A percentile compares a stretch with the other conserved stretches of the same genome.
phyloP scores from a whole-genome alignment of 2,329 filamentous ascomycete genomes.

The Xylaria sp. region DNA sequence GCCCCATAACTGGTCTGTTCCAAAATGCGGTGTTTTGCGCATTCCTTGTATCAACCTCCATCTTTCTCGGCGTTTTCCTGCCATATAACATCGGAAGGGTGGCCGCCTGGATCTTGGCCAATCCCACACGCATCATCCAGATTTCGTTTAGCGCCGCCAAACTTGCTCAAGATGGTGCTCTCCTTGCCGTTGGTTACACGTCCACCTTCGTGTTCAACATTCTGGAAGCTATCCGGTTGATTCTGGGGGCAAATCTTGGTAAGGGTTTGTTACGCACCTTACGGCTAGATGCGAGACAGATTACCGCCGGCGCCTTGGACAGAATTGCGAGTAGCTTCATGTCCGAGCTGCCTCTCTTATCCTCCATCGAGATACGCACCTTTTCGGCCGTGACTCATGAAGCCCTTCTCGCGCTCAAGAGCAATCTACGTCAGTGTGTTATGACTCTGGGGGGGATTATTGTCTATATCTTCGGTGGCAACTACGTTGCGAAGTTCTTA shows the following conservation, averaged over 20 bases:
- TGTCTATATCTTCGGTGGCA: slow-evolving; percentile 42
- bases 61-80: slow-evolving; percentile 79
- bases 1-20: slow-evolving; percentile 79
- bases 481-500: slow-evolving; percentile 34
- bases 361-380: slow-evolving; percentile 60
- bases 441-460: slow-evolving; percentile 36
- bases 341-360: slow-evolving; percentile 46
- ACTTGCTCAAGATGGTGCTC: slow-evolving; percentile 67
- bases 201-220: slow-evolving; percentile 41
- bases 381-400: slow-evolving; percentile 74
- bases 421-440: slow-evolving; percentile 41
- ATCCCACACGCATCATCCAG: slow-evolving; percentile 70
- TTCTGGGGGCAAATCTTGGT: slow-evolving; percentile 32
- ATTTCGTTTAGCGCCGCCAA: slow-evolving; percentile 70
- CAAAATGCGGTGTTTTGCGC: slow-evolving; percentile 95
- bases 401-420: slow-evolving; percentile 58
- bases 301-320: slow-evolving; percentile 27
- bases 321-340: slow-evolving; percentile 48
- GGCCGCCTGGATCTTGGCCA: slow-evolving; percentile 71
- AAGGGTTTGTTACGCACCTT: slow-evolving; percentile 24
- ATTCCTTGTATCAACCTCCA: slow-evolving; percentile 79
- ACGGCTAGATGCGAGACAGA: slow-evolving; percentile 22
- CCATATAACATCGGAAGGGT: slow-evolving; percentile 90
- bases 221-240: slow-evolving; percentile 35
- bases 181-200: slow-evolving; percentile 57